Conservation (phyloP, 768 basidiomycete genomes). For the Lactifluus echinatus region DNA sequence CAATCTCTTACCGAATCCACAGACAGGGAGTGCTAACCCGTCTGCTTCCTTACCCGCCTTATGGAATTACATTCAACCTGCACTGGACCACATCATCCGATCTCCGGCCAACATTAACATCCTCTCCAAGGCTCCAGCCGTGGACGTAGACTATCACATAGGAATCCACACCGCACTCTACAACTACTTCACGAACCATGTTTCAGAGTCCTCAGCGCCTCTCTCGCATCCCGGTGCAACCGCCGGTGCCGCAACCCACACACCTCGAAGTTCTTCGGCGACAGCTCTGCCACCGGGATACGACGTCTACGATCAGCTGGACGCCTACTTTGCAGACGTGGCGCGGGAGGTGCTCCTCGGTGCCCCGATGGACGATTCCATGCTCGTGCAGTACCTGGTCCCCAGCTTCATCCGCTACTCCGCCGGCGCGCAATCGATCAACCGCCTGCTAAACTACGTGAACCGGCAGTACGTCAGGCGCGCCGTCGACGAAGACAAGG, state of each 20-base stretch:
- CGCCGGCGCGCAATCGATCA: constrained; percentile 56
- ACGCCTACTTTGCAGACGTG: constrained; percentile 55
- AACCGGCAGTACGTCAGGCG: constrained; percentile 68
- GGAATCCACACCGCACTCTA: constrained; percentile 78
- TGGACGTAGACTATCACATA: constrained; percentile 65
- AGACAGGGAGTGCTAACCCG: constrained; percentile 50
- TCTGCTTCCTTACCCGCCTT: constrained; percentile 61
- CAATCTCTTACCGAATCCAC: constrained; percentile 14
- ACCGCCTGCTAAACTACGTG: constrained; percentile 67
- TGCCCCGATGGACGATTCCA: constrained; percentile 37
- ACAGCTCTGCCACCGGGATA: constrained; percentile 28
- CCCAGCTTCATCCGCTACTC: constrained; percentile 64
- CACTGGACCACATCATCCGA: constrained; percentile 68
- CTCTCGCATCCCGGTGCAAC: constrained; percentile 3
- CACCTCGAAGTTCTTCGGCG: constrained; percentile 3
- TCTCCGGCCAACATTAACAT: constrained; percentile 55
- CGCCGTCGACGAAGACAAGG: constrained; percentile 68
- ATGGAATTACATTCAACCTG: constrained; percentile 70
- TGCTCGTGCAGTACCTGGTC: constrained; percentile 61
- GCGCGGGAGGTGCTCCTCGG: constrained; percentile 4
- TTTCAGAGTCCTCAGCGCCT: constrained; percentile 1
- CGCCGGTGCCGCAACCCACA: background rate
- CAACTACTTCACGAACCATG: constrained; percentile 52
- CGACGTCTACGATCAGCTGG: constrained; percentile 66
- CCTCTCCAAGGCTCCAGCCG: constrained; percentile 52